Evolutionary conservation across 176 grass and related monocot species (phyloP), one percentile per base, ranked within the genome.

Genomic region (Aegilops bicornis): DNA sequence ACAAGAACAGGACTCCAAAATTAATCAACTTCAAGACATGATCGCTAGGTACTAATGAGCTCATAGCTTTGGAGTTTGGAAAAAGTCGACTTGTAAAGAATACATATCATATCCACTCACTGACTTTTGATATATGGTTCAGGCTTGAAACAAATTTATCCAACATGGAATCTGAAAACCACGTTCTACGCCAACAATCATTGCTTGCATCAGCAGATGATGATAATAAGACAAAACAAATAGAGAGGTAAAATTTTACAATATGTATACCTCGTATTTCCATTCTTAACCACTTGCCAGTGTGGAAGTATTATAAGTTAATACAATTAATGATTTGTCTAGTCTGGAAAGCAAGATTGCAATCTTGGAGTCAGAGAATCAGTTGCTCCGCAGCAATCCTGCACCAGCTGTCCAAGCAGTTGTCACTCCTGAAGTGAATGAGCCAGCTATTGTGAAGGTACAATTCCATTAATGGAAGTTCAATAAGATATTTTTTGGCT

Each of bases 291-390:
- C 23, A 79, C 59, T 43, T 20, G 12, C 59, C n/a, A 64, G 33
- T 64, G 23, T 79, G 79, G 32, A 86, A 78, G 13, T 4, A 24
- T 79, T 23, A 42, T 42, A 33, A 64, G 22, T 74, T 78, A 15
- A 27, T 33, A 45, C 37, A 61, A 86, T 27, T 35, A 79, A 56
- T 43, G 43, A 22, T 78, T 50, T 39, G 1, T 83, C 56, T 64
- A 95, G 93, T 84, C 80, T 98, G 76, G 89, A 95, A 82, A 93
- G 80, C 70, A 93, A 87, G 83, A 95, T 95, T 88, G 88, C 89
- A 31, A 90, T 73, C 69, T 87, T 95, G 86, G 89, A 93, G 82
- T 88, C 89, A 61, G 91, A 98, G 47, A 95, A 92, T 74, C 80
- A 93, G 77, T 54, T 88, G 43, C 89, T 95, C 45, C 12, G 43